Evolutionary conservation across 169 alveolate genomes (phyloP).

Genomic region (Neospora caninum): DNA sequence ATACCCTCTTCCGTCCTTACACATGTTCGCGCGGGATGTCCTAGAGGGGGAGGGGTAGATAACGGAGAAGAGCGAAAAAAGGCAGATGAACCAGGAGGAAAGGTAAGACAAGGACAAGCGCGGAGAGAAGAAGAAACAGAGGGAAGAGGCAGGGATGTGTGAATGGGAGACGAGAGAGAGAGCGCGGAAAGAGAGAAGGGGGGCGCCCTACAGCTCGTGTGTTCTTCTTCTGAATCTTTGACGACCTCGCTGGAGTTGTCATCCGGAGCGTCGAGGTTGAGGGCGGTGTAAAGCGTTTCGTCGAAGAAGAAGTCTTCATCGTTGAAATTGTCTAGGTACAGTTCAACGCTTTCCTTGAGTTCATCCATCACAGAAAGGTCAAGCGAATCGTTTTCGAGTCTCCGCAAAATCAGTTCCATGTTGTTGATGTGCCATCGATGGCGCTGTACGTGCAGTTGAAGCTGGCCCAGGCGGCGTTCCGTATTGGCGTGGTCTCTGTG

Average conservation of each 20-base stretch:
- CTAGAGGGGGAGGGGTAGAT: too few relatives aligned
- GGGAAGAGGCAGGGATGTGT: too few relatives aligned
- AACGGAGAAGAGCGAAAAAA: too few relatives aligned
- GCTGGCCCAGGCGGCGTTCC: slow-evolving; percentile 29
- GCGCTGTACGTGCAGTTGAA: slow-evolving; percentile 1
- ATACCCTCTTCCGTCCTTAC: not conserved
- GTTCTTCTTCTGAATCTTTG: slow-evolving; percentile 19
- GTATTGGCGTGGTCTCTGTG: not conserved
- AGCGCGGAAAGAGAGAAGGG: too few relatives aligned
- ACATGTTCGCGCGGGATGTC: not conserved
- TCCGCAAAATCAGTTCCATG: slow-evolving; percentile 46
- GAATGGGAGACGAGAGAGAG: too few relatives aligned
- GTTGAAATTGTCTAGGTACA: not conserved
- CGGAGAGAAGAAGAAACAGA: too few relatives aligned
- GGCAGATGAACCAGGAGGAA: too few relatives aligned
- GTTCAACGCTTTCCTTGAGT: slow-evolving; percentile 4
- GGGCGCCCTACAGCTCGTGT: not conserved
- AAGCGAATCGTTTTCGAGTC: slow-evolving; percentile 48
- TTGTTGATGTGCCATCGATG: slow-evolving; percentile 44
- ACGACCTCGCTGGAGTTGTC: not conserved
- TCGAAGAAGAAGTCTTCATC: slow-evolving; percentile 32
- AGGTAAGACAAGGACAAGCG: too few relatives aligned
- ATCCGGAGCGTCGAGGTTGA: slow-evolving; percentile 30
- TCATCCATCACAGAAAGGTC: slow-evolving; percentile 25
- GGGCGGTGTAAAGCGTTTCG: slow-evolving; percentile 30